Percentiles rank a stretch among this genome's conserved stretches.
phyloP scores from a whole-genome alignment of 2,329 filamentous ascomycete species.

The Akanthomyces uredinophilus region DNA sequence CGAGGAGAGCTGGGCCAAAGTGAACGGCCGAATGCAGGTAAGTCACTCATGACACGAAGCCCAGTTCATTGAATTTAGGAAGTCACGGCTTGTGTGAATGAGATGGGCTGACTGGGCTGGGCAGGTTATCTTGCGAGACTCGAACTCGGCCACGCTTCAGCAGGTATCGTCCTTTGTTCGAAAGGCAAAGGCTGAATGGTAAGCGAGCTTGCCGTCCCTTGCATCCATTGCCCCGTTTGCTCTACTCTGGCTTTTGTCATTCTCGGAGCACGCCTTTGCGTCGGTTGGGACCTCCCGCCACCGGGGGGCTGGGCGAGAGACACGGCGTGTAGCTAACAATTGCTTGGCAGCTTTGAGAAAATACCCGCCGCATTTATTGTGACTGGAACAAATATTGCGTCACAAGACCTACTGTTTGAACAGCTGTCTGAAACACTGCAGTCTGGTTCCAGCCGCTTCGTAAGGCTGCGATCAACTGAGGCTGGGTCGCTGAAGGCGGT shows the following conservation, averaged over 20 bases:
- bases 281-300: neutral
- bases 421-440: conserved; percentile 58
- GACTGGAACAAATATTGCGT: conserved; percentile 73
- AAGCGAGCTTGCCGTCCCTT: conserved; percentile 7
- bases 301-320: conserved; percentile 2
- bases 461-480: conserved; percentile 64
- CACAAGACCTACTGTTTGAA: conserved; percentile 67
- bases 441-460: conserved; percentile 49
- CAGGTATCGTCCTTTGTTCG: conserved; percentile 54
- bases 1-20: conserved; percentile 56
- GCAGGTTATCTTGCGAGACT: conserved; percentile 52
- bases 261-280: neutral
- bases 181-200: conserved; percentile 31
- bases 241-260: too few relatives aligned
- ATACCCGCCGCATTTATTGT: conserved; percentile 69
- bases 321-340: conserved; percentile 18
- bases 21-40: conserved; percentile 58
- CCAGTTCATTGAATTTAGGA: neutral
- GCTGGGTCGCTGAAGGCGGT: conserved; percentile 68
- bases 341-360: conserved; percentile 34
- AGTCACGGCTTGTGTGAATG: neutral
- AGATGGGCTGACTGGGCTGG: neutral
- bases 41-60: neutral
- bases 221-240: neutral
- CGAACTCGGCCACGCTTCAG: conserved; percentile 56